Evolutionary conservation across 306 rosid species (phyloP).

Genomic region (Gleditsia sinensis): DNA sequence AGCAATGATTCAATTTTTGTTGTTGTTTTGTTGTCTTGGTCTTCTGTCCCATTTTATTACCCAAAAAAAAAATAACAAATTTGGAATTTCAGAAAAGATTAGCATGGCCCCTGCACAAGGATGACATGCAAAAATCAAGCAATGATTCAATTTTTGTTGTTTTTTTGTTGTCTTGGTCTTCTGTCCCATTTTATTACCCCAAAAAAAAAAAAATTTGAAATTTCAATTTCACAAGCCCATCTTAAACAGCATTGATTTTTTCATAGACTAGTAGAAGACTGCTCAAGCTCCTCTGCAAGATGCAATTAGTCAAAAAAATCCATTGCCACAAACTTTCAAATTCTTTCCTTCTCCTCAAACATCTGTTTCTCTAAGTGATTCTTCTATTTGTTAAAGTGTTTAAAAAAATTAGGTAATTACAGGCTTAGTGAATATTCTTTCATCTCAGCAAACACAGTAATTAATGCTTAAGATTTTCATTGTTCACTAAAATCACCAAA

Average conservation of each 20-base stretch:
- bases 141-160: no score
- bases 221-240: no score
- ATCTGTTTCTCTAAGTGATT: not conserved
- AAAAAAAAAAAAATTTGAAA: no score
- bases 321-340: slow-evolving; percentile 6
- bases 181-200: no score
- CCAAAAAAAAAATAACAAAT: no score
- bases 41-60: no score
- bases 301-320: not conserved
- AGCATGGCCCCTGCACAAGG: no score
- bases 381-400: not conserved
- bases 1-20: no score
- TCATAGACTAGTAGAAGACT: not conserved
- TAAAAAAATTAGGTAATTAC: not conserved
- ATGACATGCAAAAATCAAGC: no score
- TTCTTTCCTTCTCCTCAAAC: not conserved
- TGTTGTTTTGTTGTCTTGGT: no score
- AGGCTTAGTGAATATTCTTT: not conserved
- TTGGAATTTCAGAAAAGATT: no score
- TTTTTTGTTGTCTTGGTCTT: no score
- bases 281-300: not conserved
- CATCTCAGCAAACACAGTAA: not conserved
- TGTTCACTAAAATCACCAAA: not conserved
- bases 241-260: slow-evolving; percentile 2
- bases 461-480: not conserved